Conservation (phyloP, 169 alveolate genomes). For the Miamiensis avidus region DNA sequence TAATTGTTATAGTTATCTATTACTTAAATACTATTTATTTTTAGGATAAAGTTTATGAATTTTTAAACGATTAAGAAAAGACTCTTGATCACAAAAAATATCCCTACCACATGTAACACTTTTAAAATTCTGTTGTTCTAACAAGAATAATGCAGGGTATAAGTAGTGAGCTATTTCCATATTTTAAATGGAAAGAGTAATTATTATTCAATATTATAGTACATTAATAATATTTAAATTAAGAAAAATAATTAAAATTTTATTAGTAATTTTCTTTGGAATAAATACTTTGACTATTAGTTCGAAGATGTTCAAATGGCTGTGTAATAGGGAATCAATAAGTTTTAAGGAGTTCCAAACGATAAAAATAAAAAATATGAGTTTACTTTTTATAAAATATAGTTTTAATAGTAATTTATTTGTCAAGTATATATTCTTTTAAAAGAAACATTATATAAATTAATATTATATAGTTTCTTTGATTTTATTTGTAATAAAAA, state of each 20-base stretch:
- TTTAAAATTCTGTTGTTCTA: not conserved
- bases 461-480: no score
- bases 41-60: not conserved
- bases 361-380: no score
- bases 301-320: not conserved
- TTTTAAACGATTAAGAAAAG: no score
- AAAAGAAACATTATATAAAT: no score
- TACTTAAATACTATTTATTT: not conserved
- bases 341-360: not conserved
- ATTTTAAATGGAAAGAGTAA: not conserved
- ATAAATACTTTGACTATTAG: not conserved
- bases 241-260: no score
- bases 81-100: no score
- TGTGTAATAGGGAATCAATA: not conserved
- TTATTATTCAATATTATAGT: not conserved
- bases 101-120: not conserved
- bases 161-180: not conserved
- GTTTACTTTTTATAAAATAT: no score
- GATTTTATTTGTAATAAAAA: no score
- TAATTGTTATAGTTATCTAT: not conserved
- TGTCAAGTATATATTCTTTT: no score
- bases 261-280: not conserved
- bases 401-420: no score
- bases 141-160: not conserved
- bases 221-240: no score